phyloP scores from a whole-genome alignment of 495 filamentous ascomycete genomes.

The Elasticomyces elasticus region DNA sequence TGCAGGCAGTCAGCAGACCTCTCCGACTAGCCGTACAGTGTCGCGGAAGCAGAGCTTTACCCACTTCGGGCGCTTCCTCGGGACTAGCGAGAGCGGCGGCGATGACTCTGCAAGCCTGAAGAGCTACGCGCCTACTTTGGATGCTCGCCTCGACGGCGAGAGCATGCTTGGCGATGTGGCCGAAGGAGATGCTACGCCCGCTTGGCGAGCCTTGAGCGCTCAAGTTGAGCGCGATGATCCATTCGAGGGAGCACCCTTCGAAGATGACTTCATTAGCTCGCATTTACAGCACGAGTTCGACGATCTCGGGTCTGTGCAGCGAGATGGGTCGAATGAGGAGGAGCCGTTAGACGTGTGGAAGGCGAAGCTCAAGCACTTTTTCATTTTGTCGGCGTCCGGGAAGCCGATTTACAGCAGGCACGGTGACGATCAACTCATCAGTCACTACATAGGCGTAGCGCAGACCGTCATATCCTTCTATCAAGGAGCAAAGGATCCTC shows the following conservation, averaged over 20 bases:
- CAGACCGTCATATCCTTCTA: slow-evolving; percentile 98
- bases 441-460: slow-evolving; percentile 86
- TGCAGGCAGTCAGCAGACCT: slow-evolving; percentile 29
- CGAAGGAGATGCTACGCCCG: slow-evolving; percentile 42
- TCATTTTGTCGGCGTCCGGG: slow-evolving; percentile 93
- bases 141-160: slow-evolving; percentile 64
- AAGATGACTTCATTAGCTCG: slow-evolving; percentile 42
- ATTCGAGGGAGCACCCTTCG: slow-evolving; percentile 42
- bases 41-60: slow-evolving; percentile 30
- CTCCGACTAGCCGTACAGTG: slow-evolving; percentile 24
- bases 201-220: slow-evolving; percentile 49
- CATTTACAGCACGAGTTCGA: slow-evolving; percentile 70
- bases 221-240: slow-evolving; percentile 50
- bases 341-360: slow-evolving; percentile 62
- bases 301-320: slow-evolving; percentile 54
- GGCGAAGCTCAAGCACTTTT: slow-evolving; percentile 85
- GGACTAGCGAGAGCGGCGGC: slow-evolving; percentile 48
- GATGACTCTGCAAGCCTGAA: slow-evolving; percentile 74
- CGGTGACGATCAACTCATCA: slow-evolving; percentile 79
- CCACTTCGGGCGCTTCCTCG: slow-evolving; percentile 41
- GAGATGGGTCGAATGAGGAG: slow-evolving; percentile 52
- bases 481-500: slow-evolving; percentile 60
- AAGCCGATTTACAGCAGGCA: slow-evolving; percentile 96
- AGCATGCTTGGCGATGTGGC: slow-evolving; percentile 68
- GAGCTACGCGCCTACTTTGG: slow-evolving; percentile 69